Conservation (phyloP, 2,329 filamentous ascomycete species). For the Cercospora canescens region DNA sequence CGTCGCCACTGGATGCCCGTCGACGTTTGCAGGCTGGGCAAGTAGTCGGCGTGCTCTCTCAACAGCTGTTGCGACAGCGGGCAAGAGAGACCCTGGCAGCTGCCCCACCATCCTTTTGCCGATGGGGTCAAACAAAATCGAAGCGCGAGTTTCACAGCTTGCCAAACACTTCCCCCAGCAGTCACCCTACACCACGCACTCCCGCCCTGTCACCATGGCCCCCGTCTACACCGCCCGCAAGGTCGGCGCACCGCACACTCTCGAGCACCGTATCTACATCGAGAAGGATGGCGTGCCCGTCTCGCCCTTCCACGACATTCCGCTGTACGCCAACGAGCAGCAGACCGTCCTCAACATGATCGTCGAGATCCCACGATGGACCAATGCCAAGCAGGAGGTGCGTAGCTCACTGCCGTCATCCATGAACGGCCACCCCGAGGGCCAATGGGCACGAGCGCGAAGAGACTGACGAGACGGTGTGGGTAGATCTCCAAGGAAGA, state of each 20-base stretch:
- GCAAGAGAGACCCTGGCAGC: constrained; percentile 20
- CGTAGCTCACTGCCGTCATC: constrained; percentile 37
- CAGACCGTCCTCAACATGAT: constrained; percentile 98
- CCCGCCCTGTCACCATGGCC: constrained; percentile 31
- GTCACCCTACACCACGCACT: constrained; percentile 20
- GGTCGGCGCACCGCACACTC: constrained; percentile 84
- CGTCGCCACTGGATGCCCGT: constrained; percentile 7
- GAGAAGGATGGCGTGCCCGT: constrained; percentile 94
- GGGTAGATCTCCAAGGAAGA: constrained; percentile 96
- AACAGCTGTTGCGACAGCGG: constrained; percentile 9
- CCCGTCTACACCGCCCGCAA: constrained; percentile 77
- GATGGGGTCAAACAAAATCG: constrained; percentile 30
- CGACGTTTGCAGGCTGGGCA: constrained; percentile 8
- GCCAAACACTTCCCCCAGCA: constrained; percentile 26
- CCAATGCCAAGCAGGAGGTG: constrained; percentile 99
- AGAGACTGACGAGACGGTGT: constrained; percentile 19
- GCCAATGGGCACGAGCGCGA: not conserved
- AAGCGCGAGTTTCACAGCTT: constrained; percentile 19
- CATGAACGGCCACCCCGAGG: not conserved
- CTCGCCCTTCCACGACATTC: constrained; percentile 98
- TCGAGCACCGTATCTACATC: constrained; percentile 96
- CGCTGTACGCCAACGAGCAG: constrained; percentile 94
- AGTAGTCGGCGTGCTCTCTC: constrained; percentile 12
- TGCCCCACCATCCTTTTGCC: constrained; percentile 23
- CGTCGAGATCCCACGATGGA: constrained; percentile 99